Percentiles rank a stretch among this genome's conserved stretches.
Evolutionary conservation across 1,284 basidiomycete species (phyloP).

Genomic region (Leccinum subrobustum): DNA sequence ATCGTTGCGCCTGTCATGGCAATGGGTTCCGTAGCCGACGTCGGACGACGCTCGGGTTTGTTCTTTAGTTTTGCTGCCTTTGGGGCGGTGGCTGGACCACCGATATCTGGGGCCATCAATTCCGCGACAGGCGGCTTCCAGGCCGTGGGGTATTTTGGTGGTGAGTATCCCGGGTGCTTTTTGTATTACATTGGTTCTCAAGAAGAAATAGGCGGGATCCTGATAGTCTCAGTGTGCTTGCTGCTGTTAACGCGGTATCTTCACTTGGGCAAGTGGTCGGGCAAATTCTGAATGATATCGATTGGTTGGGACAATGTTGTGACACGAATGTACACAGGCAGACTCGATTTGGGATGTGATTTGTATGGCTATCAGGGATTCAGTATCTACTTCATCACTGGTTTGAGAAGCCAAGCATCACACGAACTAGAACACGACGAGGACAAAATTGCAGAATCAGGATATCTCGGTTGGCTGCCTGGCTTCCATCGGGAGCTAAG

Average conservation of each 20-base stretch:
- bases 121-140: constrained; percentile 34
- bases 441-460: neutral
- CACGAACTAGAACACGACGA: neutral
- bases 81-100: constrained; percentile 47
- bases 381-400: neutral
- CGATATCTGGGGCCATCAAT: constrained; percentile 50
- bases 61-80: constrained; percentile 50
- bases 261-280: constrained; percentile 28
- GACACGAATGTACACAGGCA: neutral
- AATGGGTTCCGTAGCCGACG: constrained; percentile 56
- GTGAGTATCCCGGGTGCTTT: constrained; percentile 38
- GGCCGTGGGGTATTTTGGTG: constrained; percentile 47
- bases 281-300: constrained; percentile 25
- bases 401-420: neutral
- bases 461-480: neutral
- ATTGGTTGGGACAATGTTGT: neutral
- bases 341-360: neutral
- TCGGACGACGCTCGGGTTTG: constrained; percentile 61
- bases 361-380: neutral
- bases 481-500: neutral
- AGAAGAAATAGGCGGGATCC: constrained; percentile 20
- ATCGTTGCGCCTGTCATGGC: constrained; percentile 54
- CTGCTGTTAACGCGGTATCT: constrained; percentile 28
- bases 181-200: constrained; percentile 4
- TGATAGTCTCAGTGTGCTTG: constrained; percentile 31